phyloP scores from a whole-genome alignment of 352 stramenopile genomes.

The Peronospora farinosa region DNA sequence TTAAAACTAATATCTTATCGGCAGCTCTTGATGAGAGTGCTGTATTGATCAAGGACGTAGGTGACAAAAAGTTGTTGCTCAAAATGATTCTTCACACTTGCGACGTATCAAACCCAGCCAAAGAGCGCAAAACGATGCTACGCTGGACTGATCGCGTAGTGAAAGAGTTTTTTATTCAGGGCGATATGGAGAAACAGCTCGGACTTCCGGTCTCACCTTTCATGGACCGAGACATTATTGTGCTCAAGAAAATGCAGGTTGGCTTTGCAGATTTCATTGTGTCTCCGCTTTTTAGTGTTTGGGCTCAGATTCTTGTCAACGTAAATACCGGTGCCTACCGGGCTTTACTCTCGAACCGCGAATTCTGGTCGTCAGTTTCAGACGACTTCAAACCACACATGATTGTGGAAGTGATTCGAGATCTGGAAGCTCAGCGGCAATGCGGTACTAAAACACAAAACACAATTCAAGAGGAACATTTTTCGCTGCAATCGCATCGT shows the following conservation, averaged over 20 bases:
- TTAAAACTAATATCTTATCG: constrained; percentile 84
- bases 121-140: constrained; percentile 82
- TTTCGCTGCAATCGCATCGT: constrained; percentile 31
- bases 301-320: constrained; percentile 73
- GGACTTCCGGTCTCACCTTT: constrained; percentile 87
- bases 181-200: constrained; percentile 91
- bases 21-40: constrained; percentile 52
- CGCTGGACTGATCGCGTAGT: constrained; percentile 91
- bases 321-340: constrained; percentile 64
- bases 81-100: constrained; percentile 90
- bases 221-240: constrained; percentile 89
- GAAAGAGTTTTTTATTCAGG: constrained; percentile 94
- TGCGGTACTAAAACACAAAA: constrained; percentile 24
- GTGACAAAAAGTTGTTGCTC: constrained; percentile 83
- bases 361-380: constrained; percentile 73
- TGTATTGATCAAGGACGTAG: constrained; percentile 72
- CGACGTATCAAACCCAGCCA: constrained; percentile 92
- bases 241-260: constrained; percentile 90
- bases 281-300: constrained; percentile 78
- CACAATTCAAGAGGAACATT: constrained; percentile 29
- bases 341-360: constrained; percentile 64
- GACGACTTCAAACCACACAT: constrained; percentile 84
- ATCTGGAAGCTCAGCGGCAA: constrained; percentile 39
- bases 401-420: constrained; percentile 73
- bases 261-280: constrained; percentile 94